Evolutionary conservation across 805 yeast species (phyloP), one percentile per base, ranked within the genome.

Genomic region (Kodamaea nitidulidarum): DNA sequence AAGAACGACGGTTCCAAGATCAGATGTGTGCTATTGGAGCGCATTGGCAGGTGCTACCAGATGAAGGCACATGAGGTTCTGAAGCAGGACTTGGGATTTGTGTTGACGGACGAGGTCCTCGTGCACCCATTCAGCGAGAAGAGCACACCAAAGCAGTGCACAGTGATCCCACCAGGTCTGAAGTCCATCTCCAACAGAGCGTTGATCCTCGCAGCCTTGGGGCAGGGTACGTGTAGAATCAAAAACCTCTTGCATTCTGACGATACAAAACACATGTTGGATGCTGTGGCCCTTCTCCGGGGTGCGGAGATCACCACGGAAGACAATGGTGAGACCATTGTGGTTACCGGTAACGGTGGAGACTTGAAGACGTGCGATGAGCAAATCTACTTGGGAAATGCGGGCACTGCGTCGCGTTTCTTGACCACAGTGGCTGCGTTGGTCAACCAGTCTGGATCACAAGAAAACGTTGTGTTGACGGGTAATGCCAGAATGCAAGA

Each of bases 401-500:
- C 98, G 1, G 98, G 98, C 49, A 93, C 98, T 32, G 98, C 98
- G 3, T 86, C 97, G 4, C 76, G 98, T 54, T 93, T 93, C 61
- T 74, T 93, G 56, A 86, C 97, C 2, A 78, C 96, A 2, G 91
- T 93, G 20, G 96, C 95, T 14, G 76, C 95, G n/a, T 69, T 90
- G 44, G 95, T 85, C 4, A 67, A 80, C 20, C 35, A 54, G 24
- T 38, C 46, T n/a, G 28, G 24, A 4, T 39, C 56, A n/a, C 39
- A 46, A 28, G 66, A 72, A 24, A 55, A 68, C 43, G 79, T 88
- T 20, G 66, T 79, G 5, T 71, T 93, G 46, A 93, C 98, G 1
- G 98, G 98, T 50, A 93, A 93, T 62, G 83, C 86, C 36, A 78
- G 98, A 63, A 93, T 93, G 98, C 95, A 90, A 62, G 95, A 90